Evolutionary conservation across 345 rosid genomes (phyloP), one percentile per base, ranked within the genome.

Genomic region (Gossypium stocksii): DNA sequence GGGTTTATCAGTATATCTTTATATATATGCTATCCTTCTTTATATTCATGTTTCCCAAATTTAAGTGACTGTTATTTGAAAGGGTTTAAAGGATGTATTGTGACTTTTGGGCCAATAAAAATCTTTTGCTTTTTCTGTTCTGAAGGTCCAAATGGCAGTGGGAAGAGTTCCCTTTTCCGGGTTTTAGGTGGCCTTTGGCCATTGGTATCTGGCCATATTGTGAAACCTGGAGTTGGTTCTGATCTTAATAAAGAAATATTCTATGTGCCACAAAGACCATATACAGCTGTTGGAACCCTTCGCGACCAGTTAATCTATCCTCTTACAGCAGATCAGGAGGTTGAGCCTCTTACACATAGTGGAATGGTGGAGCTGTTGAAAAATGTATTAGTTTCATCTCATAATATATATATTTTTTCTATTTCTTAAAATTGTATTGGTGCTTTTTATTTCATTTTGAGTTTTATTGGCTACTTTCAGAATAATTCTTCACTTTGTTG

Each of bases 171-270:
- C 20, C 99, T 96, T 75, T 95, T 96, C 84, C 90, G 99, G 71
- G 99, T 96, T 81, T 83, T 96, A 76, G 98, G 99, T 81, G 99
- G 99, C 76, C 91, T 96, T 77, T 95, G 99, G 99, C 99, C 99
- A 49, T 77, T 95, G 78, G 89, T 90, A 25, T 85, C 97, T 73
- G 99, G 99, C 60, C 91, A 86, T 86, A 95, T 95, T 75, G 91
- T 90, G 59, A 95, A 95, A 83, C 99, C 99, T 13, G 98, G 99
- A 41, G 90, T 93, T 77, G 99, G 99, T 83, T 90, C 97, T 77
- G 98, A 95, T 83, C 97, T 95, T 72, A 95, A 95, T 76, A 93
- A 93, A 84, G 99, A 95, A 87, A 93, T 95, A 27, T 95, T 93
- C 81, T 95, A 95, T 74, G 98, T 95, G 74, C 99, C 99, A 7